Base-by-base conservation (phyloP, 306 rosid genomes). In the Rosa lucieae region DNA sequence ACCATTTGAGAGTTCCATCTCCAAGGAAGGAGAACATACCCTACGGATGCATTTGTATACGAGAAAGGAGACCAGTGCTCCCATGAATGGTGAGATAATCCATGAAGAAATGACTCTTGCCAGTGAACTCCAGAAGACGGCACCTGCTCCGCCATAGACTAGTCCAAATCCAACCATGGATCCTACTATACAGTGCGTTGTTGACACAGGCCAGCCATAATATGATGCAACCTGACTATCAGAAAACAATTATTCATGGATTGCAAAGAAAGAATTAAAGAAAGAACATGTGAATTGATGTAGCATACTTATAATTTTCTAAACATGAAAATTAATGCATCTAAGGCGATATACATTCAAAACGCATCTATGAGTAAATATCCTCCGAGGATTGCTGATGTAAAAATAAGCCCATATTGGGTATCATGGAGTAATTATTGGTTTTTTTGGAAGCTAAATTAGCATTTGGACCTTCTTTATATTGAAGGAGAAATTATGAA, bases 141-240 rank as follows among this genome's bases (percentile, higher is more conserved):
- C 99, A 63, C 91, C 93, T 26, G 90, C 55, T 77, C 98, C 99
- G 12, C 99, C 99, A 73, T 93, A 96, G 44, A 49, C 92, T 10
- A 96, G 84, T 71, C 97, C 98, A 78, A 95, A 95, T 74, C 99
- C 99, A 44, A 95, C 99, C 99, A 95, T 95, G 21, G 99, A 95
- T 82, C 99, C 99, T 14, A 92, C 98, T 80, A 95, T 95, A 80
- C 98, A 95, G 78, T 95, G 99, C n/a, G 98, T 95, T 32, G 99
- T 92, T 37, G 99, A 95, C 71, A 95, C 97, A 3, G 99, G 99
- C 99, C 90, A 93, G 59, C 99, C 99, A 73, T 83, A 95, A 81
- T 88, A 95, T 46, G 99, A 96, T 58, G 99, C 96, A 84, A 80
- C 74, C 99, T 87, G 89, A 87, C 67, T 73, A 68, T 26, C 80